Evolutionary conservation across 1,139 yeast species (phyloP), one percentile per base, ranked within the genome.

Genomic region (Wickerhamomyces sp.): DNA sequence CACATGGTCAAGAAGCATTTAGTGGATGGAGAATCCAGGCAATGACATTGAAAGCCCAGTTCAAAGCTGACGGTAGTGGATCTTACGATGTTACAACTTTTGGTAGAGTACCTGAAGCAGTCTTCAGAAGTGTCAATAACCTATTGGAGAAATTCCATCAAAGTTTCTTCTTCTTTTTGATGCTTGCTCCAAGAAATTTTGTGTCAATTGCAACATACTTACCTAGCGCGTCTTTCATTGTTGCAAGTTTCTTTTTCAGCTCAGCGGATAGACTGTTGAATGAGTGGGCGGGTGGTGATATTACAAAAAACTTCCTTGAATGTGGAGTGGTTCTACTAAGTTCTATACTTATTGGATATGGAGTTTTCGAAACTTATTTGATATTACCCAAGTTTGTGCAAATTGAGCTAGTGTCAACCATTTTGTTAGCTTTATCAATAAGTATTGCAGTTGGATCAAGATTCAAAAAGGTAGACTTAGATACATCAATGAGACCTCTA

Each of bases 21-120:
- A 84, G 95, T 43, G 98, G 98, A 2, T 93, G 96, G 96, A 86
- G 94, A 63, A 87, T 94, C 47, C 98, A 93, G 64, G 85, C 98
- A 0, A 67, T 93, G 34, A 88, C 98, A 1, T 64, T 94, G 36
- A 76, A 76, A 46, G 97, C 95, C 0, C 66, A 66, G 31, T 85
- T 84, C 1, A 69, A 69, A 1, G 59, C 61, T 6, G 35, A 38
- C 31, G 37, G 33, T 4, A 34, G 36, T 10, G 87, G 86, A 1
- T 75, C 76, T 4, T 57, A 52, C 40, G 98, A 93, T 66, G 81
- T 93, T 43, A 93, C 98, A 0, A 90, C 94, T 32, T 84, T 88
- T 63, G 99, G 99, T 6, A 76, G 99, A 62, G 75, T 91, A 6
- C 78, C 90, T 15, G 99, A 94, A 63, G 88, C 94, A 2, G 72